Base-by-base conservation (phyloP, 2,329 filamentous ascomycete genomes). In the Colletotrichum australisinense region DNA sequence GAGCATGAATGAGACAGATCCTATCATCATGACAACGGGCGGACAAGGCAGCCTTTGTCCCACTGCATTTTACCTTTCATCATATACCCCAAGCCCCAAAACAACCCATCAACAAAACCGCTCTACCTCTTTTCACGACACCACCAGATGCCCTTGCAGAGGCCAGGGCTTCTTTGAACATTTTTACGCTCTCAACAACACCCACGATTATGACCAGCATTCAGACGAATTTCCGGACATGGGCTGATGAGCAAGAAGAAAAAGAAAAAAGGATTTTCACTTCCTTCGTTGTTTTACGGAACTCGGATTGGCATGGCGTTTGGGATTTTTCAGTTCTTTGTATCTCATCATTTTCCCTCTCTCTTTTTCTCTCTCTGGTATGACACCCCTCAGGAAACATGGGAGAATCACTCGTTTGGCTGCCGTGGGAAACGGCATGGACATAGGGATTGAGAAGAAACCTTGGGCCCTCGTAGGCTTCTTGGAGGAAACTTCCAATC, bases 231-330 rank as follows among this genome's bases (percentile, higher is more conserved):
- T 70, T 46, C 53, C 46, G 56, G 35, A 42, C 46, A 69, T 46
- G 67, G 70, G 60, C 55, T 65, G 60, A 73, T 56, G 70, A 65
- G 67, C 70, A 70, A 73, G 60, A 69, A 73, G 65, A 62, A 73
- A 30, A 62, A 62, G 42, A 57, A 60, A 60, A 52, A 53, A 6
- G 60, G 32, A 67, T n/a, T 55, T 64, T 52, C 30, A 7, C n/a
- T 70, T 70, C 35, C 22, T 60, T 62, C 22, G 26, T 65, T 65
- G n/a, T 42, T 42, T 68, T 52, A 65, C 12, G 46, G 24, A 42
- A 42, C 16, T 56, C 9, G 46, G 32, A 69, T 69, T 4, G 67
- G 70, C 55, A 65, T 46, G 70, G 70, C 55, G 70, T 73, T 70
- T 65, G 19, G 49, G 55, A 49, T 26, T 28, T 11, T 56, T 65